Percentiles rank a stretch among this genome's conserved stretches.
Conservation (phyloP, 306 rosid species). For the Castanopsis chinensis region DNA sequence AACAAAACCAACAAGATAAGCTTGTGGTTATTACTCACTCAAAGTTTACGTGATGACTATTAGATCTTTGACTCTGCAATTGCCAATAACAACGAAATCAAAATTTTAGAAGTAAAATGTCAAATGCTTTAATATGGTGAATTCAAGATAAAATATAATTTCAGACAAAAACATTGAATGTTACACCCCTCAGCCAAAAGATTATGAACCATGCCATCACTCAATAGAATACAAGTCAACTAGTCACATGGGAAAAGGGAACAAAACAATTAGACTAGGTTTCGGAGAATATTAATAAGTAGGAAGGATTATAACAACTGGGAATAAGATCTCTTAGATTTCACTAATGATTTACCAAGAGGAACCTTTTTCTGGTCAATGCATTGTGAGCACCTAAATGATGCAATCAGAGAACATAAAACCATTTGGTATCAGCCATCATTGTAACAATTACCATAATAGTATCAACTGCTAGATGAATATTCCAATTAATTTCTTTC, state of each 20-base stretch:
- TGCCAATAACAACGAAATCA: conserved; percentile 27
- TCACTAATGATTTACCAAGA: no score
- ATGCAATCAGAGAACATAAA: no score
- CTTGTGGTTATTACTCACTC: conserved; percentile 50
- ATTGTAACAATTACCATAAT: no score
- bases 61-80: conserved; percentile 59
- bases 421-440: no score
- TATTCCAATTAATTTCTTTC: no score
- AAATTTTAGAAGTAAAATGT: neutral
- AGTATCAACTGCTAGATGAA: no score
- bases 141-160: conserved; percentile 3
- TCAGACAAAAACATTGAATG: neutral
- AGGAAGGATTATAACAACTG: no score
- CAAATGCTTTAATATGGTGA: neutral
- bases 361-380: no score
- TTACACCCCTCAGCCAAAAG: neutral
- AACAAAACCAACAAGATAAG: neutral
- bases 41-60: conserved; percentile 29
- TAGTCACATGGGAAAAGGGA: neutral
- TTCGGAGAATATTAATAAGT: neutral
- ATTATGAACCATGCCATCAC: neutral
- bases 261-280: neutral
- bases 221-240: neutral
- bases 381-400: no score
- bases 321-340: no score